These are phyloP conservation scores for Plasmodium gaboni DNA, from an alignment of 169 alveolate species.

Conservation along the genomic window DNA sequence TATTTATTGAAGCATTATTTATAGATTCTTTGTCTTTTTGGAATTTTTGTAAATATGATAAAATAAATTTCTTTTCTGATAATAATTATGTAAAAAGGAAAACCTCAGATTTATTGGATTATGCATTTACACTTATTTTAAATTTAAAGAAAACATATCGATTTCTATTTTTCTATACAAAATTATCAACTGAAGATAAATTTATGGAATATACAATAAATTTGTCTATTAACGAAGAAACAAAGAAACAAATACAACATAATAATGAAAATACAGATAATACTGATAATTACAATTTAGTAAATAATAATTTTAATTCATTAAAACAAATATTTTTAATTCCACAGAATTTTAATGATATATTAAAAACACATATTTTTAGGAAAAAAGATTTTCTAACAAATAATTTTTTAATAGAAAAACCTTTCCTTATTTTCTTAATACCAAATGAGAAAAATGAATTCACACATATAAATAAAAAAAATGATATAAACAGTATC, in stretches of 20 bases:
- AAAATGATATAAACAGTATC: conserved; percentile 6
- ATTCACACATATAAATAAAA: conserved; percentile 27
- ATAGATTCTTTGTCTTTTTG: conserved; percentile 70
- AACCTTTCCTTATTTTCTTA: conserved; percentile 73
- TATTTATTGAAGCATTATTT: conserved; percentile 48
- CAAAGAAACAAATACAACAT: background rate
- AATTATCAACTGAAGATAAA: conserved; percentile 47
- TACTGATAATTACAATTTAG: background rate
- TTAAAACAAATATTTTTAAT: conserved; percentile 51
- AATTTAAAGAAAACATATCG: conserved; percentile 53
- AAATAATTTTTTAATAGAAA: conserved; percentile 66
- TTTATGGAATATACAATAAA: conserved; percentile 65
- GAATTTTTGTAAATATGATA: conserved; percentile 72
- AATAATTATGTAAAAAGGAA: conserved; percentile 64
- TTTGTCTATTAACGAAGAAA: conserved; percentile 20
- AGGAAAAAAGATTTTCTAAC: conserved; percentile 47
- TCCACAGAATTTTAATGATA: conserved; percentile 72
- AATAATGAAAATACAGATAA: background rate
- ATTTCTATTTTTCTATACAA: conserved; percentile 64
- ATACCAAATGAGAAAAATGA: conserved; percentile 65
- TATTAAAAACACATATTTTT: conserved; percentile 65
- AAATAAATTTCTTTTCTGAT: conserved; percentile 71
- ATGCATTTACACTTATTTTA: conserved; percentile 72
- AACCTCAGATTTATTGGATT: conserved; percentile 54
- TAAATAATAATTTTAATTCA: conserved; percentile 5